These are phyloP conservation scores for Ceriops decandra DNA, from an alignment of 345 rosid genomes.

Conservation along the genomic window DNA sequence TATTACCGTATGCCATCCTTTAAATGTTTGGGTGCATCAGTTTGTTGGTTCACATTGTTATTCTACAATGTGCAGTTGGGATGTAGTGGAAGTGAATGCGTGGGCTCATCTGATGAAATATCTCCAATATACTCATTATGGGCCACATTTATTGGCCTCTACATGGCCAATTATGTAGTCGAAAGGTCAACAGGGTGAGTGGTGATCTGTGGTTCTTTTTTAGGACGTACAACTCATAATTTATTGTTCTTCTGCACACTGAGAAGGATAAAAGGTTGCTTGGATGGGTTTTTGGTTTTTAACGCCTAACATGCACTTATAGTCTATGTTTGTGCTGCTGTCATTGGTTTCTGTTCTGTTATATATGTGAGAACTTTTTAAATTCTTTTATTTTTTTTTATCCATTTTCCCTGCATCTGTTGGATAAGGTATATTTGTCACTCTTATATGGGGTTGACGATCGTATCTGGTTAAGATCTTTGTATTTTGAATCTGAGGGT, in stretches of 20 bases:
- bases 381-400: neutral
- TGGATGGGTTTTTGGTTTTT: neutral
- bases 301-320: neutral
- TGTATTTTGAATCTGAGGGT: no score
- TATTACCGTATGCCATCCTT: neutral
- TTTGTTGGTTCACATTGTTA: conserved; percentile 1
- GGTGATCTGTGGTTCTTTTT: conserved; percentile 13
- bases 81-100: conserved; percentile 56
- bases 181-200: conserved; percentile 98
- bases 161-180: conserved; percentile 96
- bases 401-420: neutral
- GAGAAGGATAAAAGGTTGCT: neutral
- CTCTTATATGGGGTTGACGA: neutral
- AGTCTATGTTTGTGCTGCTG: neutral
- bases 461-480: neutral
- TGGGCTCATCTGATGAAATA: conserved; percentile 78
- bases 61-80: conserved; percentile 43
- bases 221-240: neutral
- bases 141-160: conserved; percentile 99
- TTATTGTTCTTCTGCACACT: neutral
- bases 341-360: neutral
- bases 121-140: conserved; percentile 97
- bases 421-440: neutral
- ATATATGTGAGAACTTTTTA: neutral
- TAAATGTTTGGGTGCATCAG: conserved; percentile 8